A percentile compares a stretch with the other conserved stretches of the same genome.
phyloP scores from a whole-genome alignment of 345 rosid genomes.

The Eucalyptus grandis region DNA sequence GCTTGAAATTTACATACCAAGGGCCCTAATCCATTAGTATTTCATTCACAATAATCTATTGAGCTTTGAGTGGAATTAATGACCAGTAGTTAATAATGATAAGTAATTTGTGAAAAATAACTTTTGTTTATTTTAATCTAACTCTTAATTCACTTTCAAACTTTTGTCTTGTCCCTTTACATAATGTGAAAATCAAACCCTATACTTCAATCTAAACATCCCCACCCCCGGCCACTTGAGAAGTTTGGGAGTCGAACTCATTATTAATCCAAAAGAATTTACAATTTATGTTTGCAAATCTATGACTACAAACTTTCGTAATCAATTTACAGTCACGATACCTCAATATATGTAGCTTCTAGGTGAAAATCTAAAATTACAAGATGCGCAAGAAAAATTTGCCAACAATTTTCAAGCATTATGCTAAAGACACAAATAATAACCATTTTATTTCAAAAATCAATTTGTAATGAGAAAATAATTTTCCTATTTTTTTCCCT shows the following conservation, averaged over 20 bases:
- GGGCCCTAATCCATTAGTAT: background rate
- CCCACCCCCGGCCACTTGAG: fast-evolving
- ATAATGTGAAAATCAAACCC: fast-evolving
- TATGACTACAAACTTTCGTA: background rate
- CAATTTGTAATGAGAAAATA: fast-evolving
- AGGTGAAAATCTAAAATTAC: background rate
- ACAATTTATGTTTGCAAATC: background rate
- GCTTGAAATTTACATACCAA: background rate
- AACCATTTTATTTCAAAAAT: too few relatives aligned
- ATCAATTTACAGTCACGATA: background rate
- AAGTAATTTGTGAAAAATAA: background rate
- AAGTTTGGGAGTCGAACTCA: too few relatives aligned
- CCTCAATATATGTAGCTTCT: background rate
- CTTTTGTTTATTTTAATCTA: too few relatives aligned
- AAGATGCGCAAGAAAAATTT: background rate
- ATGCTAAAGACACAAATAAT: background rate
- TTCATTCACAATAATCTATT: background rate
- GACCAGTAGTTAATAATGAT: background rate
- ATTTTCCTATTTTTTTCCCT: too few relatives aligned
- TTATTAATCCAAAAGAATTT: background rate
- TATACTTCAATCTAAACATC: too few relatives aligned
- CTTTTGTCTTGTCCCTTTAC: too few relatives aligned
- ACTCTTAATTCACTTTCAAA: too few relatives aligned
- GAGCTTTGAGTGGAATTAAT: background rate
- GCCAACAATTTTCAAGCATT: background rate